These are phyloP conservation scores for Tuber umbilicatum DNA, from an alignment of 495 filamentous ascomycete genomes.

Conservation along the genomic window DNA sequence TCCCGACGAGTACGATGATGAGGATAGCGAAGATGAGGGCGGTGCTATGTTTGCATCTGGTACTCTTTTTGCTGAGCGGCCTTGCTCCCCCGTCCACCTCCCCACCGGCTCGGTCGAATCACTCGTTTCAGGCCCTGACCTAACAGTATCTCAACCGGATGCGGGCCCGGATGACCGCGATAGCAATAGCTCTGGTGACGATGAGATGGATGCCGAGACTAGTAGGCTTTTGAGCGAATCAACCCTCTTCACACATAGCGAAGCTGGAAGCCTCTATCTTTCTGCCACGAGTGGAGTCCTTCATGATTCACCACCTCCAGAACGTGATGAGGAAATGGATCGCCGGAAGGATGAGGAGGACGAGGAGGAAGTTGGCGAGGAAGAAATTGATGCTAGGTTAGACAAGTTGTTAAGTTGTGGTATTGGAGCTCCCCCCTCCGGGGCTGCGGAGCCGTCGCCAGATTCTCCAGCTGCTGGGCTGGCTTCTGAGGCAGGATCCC, in stretches of 20 bases:
- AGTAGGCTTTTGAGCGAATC: conserved; percentile 51
- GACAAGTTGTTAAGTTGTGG: conserved; percentile 24
- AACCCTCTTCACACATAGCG: conserved; percentile 77
- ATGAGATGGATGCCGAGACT: conserved; percentile 45
- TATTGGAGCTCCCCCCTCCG: neutral
- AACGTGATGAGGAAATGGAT: conserved; percentile 20
- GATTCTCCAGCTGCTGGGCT: conserved; percentile 18
- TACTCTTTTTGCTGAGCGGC: conserved; percentile 4
- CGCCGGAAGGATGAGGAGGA: conserved; percentile 24
- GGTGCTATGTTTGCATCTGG: conserved; percentile 29
- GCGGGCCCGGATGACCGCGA: conserved; percentile 47
- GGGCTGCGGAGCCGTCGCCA: neutral
- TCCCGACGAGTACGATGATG: conserved; percentile 33
- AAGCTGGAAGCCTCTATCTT: conserved; percentile 96
- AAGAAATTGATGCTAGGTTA: conserved; percentile 33
- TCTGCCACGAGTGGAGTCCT: conserved; percentile 54
- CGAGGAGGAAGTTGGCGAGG: conserved; percentile 37
- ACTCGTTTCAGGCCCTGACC: conserved; percentile 16
- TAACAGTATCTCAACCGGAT: conserved; percentile 27
- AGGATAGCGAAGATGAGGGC: conserved; percentile 38
- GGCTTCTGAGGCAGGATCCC: conserved; percentile 21
- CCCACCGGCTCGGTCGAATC: conserved; percentile 21
- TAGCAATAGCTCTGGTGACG: conserved; percentile 44
- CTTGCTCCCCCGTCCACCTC: neutral
- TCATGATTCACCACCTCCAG: conserved; percentile 8